Conservation (phyloP, 2,329 filamentous ascomycete genomes). For the Tolypocladium guangdongense region DNA sequence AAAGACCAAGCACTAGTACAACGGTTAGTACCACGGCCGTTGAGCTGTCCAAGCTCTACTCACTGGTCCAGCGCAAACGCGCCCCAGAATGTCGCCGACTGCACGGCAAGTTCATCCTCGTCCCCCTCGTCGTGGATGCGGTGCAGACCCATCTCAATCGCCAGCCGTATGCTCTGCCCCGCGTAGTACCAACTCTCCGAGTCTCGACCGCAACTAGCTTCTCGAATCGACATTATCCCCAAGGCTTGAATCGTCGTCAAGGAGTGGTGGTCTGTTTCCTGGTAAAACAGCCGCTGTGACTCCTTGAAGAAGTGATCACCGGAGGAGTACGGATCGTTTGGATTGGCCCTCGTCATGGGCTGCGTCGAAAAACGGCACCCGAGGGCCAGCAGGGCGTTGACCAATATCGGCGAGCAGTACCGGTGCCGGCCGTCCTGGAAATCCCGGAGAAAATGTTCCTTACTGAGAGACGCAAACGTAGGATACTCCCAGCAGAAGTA, state of each 20-base stretch:
- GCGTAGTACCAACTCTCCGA: conserved; percentile 64
- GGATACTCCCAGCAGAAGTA: conserved; percentile 72
- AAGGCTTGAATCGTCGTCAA: conserved; percentile 66
- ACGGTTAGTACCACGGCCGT: conserved; percentile 8
- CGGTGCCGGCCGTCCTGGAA: conserved; percentile 48
- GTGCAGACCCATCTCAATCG: conserved; percentile 62
- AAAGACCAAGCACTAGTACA: conserved; percentile 49
- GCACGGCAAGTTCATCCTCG: conserved; percentile 46
- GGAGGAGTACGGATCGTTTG: conserved; percentile 50
- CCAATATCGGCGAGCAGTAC: conserved; percentile 57
- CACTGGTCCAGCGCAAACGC: conserved; percentile 54
- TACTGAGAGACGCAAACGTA: conserved; percentile 61
- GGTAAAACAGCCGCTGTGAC: conserved; percentile 47
- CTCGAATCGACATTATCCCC: conserved; percentile 64
- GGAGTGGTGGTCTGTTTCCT: conserved; percentile 46
- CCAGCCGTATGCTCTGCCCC: conserved; percentile 60
- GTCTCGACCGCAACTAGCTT: conserved; percentile 62
- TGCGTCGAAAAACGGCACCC: conserved; percentile 60
- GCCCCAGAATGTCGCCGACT: conserved; percentile 50
- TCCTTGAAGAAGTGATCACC: conserved; percentile 69
- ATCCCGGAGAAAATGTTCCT: conserved; percentile 59
- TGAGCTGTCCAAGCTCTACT: conserved; percentile 16
- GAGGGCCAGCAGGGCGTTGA: conserved; percentile 54
- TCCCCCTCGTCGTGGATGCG: conserved; percentile 36
- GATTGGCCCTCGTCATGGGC: conserved; percentile 50